phyloP scores from a whole-genome alignment of 805 yeast genomes.

The Brettanomyces naardenensis region DNA sequence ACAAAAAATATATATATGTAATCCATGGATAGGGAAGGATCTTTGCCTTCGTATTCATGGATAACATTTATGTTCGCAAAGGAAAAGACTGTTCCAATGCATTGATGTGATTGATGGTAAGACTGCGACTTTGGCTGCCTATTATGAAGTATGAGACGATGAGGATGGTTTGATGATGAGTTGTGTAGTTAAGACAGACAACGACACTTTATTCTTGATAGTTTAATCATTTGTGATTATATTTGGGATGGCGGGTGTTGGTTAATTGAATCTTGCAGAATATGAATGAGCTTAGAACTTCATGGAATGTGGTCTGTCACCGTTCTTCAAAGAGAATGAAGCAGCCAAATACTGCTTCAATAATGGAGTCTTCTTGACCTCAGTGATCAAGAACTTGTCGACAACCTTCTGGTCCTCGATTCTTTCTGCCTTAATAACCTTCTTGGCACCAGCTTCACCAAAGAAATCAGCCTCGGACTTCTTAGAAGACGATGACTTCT shows the following conservation, averaged over 20 bases:
- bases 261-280: too few species aligned
- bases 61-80: too few species aligned
- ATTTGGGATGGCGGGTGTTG: too few species aligned
- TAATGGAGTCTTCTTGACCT: slow-evolving; percentile 95
- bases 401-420: slow-evolving; percentile 93
- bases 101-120: too few species aligned
- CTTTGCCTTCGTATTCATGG: too few species aligned
- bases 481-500: slow-evolving; percentile 71
- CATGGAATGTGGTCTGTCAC: slow-evolving; percentile 98
- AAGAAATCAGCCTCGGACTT: slow-evolving; percentile 85
- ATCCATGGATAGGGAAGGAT: too few species aligned
- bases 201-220: neutral
- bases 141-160: too few species aligned
- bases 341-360: slow-evolving; percentile 94
- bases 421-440: slow-evolving; percentile 87
- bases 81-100: too few species aligned
- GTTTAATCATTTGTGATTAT: neutral
- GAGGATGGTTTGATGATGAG: too few species aligned
- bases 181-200: too few species aligned
- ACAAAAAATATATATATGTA: too few species aligned
- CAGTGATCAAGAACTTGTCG: slow-evolving; percentile 86
- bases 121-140: too few species aligned
- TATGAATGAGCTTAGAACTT: slow-evolving; percentile 58
- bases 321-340: slow-evolving; percentile 93
- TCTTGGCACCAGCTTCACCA: slow-evolving; percentile 67